phyloP scores from a whole-genome alignment of 371 early-diverging fungal species.

The Syncephalastrum monosporum region DNA sequence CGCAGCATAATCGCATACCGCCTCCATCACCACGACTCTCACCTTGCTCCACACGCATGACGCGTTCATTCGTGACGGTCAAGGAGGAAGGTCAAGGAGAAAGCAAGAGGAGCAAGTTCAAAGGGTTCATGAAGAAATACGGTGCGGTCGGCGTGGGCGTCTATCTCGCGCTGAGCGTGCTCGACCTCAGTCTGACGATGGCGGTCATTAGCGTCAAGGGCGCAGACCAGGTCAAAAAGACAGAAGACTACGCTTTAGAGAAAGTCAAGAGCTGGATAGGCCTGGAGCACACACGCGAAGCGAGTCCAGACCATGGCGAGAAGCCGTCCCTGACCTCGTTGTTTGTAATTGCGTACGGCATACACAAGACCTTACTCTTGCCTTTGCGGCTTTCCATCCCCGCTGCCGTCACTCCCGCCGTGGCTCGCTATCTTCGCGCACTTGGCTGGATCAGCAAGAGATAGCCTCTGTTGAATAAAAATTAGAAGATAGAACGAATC shows the following conservation, averaged over 20 bases:
- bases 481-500: no score
- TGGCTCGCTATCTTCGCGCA: slow-evolving; percentile 11
- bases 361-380: slow-evolving; percentile 36
- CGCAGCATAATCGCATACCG: no score
- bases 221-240: slow-evolving; percentile 24
- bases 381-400: slow-evolving; percentile 35
- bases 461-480: no score
- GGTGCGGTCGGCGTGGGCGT: slow-evolving; percentile 32
- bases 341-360: slow-evolving; percentile 36
- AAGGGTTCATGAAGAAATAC: slow-evolving; percentile 33
- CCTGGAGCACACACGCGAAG: slow-evolving; percentile 11
- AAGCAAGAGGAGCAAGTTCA: slow-evolving; percentile 11
- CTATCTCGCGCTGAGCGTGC: slow-evolving; percentile 24
- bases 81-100: no score
- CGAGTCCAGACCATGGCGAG: slow-evolving; percentile 3
- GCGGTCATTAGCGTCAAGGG: slow-evolving; percentile 26
- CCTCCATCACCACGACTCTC: no score
- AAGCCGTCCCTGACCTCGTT: slow-evolving; percentile 25
- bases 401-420: slow-evolving; percentile 29
- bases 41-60: no score
- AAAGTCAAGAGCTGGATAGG: slow-evolving; percentile 25
- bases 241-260: slow-evolving; percentile 23
- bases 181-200: slow-evolving; percentile 37
- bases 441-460: slow-evolving; percentile 12
- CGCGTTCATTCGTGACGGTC: no score